phyloP scores from a whole-genome alignment of 345 rosid species.

The Eucalyptus marginata region DNA sequence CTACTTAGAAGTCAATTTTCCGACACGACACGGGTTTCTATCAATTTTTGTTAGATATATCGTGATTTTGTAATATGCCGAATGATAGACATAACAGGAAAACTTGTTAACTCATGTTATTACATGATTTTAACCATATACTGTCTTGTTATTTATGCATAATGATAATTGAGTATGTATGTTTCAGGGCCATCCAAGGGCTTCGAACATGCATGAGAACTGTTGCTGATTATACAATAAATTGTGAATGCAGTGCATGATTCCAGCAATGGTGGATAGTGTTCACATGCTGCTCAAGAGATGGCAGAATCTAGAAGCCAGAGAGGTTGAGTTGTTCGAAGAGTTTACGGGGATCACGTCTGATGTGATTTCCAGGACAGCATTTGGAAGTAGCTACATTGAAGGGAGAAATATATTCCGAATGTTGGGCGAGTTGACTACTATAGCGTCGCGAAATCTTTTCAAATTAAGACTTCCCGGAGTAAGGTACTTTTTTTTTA shows the following conservation, averaged over 20 bases:
- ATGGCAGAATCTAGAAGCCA: conserved; percentile 15
- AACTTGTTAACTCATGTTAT: too few species aligned
- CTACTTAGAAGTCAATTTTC: background rate
- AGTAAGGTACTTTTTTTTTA: background rate
- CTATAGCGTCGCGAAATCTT: background rate
- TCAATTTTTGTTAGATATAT: background rate
- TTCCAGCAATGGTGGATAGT: conserved; percentile 19
- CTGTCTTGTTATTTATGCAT: too few species aligned
- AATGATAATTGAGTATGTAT: too few species aligned
- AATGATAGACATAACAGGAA: too few species aligned
- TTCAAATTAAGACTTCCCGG: conserved; percentile 6
- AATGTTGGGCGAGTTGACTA: conserved; percentile 1
- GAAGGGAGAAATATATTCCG: conserved; percentile 27
- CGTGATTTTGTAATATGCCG: too few species aligned
- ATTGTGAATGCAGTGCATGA: conserved; percentile 2
- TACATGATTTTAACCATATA: too few species aligned
- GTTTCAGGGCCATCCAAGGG: too few species aligned
- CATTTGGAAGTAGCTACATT: conserved; percentile 32
- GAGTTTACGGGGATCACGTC: conserved; percentile 28
- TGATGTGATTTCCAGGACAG: conserved; percentile 32
- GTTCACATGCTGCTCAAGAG: conserved; percentile 28
- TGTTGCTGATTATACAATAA: background rate
- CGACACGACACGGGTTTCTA: background rate
- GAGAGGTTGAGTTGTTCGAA: conserved; percentile 23
- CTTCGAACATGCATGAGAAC: background rate